phyloP scores from a whole-genome alignment of 2,329 filamentous ascomycete genomes.

The Camptophora hylomeconis region DNA sequence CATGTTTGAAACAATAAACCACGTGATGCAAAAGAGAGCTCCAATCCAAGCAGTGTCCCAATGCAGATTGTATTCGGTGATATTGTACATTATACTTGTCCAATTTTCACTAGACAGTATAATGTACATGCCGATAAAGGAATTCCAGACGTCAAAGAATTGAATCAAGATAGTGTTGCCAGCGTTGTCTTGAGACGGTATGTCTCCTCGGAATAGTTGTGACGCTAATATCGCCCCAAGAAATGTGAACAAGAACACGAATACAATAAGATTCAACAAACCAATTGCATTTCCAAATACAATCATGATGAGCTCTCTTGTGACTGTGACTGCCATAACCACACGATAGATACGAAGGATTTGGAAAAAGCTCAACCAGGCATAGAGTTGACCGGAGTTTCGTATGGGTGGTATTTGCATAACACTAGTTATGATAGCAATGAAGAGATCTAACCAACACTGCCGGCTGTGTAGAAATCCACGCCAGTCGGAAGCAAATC shows the following conservation, averaged over 20 bases:
- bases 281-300: constrained; percentile 85
- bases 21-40: constrained; percentile 78
- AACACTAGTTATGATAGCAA: constrained; percentile 69
- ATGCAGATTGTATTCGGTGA: constrained; percentile 54
- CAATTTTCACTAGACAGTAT: constrained; percentile 92
- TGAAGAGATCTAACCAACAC: constrained; percentile 67
- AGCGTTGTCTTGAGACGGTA: constrained; percentile 50
- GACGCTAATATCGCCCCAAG: constrained; percentile 85
- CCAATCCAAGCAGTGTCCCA: constrained; percentile 81
- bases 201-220: constrained; percentile 81
- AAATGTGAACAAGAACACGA: constrained; percentile 92
- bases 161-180: constrained; percentile 56
- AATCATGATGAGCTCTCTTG: constrained; percentile 67
- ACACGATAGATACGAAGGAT: constrained; percentile 85
- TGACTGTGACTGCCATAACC: constrained; percentile 78
- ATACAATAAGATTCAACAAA: constrained; percentile 87
- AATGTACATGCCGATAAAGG: constrained; percentile 96
- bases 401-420: constrained; percentile 77
- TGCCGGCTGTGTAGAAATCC: constrained; percentile 59
- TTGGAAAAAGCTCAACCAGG: constrained; percentile 86
- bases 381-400: constrained; percentile 57
- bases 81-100: constrained; percentile 75
- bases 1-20: constrained; percentile 92
- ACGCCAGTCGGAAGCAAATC: constrained; percentile 68
- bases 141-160: constrained; percentile 86